These are phyloP conservation scores for Solanum ossicruentum DNA, from an alignment of 257 asterid species.

Conservation along the genomic window DNA sequence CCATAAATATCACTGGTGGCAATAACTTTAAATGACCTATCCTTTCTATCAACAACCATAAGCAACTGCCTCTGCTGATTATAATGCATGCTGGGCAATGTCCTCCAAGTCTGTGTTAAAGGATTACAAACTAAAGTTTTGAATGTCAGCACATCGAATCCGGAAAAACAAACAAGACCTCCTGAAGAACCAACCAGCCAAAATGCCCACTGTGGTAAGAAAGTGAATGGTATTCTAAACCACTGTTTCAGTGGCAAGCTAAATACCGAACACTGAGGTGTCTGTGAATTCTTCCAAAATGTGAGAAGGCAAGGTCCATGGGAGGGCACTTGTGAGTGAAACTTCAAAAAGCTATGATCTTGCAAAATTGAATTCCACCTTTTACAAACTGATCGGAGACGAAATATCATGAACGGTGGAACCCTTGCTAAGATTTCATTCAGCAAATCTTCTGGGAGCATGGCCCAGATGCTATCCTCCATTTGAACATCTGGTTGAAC, in stretches of 20 bases:
- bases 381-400: constrained; percentile 86
- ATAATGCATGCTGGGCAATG: constrained; percentile 78
- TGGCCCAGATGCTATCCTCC: constrained; percentile 97
- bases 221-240: constrained; percentile 84
- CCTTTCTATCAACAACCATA: constrained; percentile 76
- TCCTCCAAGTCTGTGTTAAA: constrained; percentile 77
- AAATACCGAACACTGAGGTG: constrained; percentile 86
- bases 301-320: constrained; percentile 98
- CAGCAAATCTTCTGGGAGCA: constrained; percentile 87
- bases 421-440: constrained; percentile 88
- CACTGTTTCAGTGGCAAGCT: constrained; percentile 95
- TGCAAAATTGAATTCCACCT: constrained; percentile 94
- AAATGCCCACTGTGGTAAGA: constrained; percentile 88
- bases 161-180: constrained; percentile 90
- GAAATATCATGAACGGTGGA: constrained; percentile 90
- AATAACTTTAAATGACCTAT: constrained; percentile 68
- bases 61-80: constrained; percentile 92
- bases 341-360: constrained; percentile 76
- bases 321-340: constrained; percentile 90
- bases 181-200: constrained; percentile 99
- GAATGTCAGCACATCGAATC: constrained; percentile 70
- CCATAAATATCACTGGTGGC: constrained; percentile 90
- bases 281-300: constrained; percentile 75
- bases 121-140: constrained; percentile 86
- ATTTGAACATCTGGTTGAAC: constrained; percentile 78